Conservation (phyloP, 257 asterid genomes). For the Capsicum rhomboideum region DNA sequence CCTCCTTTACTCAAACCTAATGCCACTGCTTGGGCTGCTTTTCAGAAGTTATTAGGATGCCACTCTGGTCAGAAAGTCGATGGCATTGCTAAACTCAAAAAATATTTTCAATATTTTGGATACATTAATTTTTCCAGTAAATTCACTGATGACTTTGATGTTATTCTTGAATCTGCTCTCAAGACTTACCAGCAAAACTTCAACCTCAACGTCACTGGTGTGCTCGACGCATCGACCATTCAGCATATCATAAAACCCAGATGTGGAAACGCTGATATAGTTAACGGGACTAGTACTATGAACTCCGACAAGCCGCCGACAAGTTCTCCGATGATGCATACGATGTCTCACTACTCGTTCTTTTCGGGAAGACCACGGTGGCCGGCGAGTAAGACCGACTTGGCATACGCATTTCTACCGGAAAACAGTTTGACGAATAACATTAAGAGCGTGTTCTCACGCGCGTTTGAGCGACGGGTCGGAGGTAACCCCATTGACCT, state of each 20-base stretch:
- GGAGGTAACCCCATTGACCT: constrained; percentile 62
- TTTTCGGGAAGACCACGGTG: constrained; percentile 66
- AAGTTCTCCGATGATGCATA: constrained; percentile 8
- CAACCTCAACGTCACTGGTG: constrained; percentile 65
- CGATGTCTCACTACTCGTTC: constrained; percentile 59
- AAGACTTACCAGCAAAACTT: constrained; percentile 59
- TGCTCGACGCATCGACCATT: constrained; percentile 40
- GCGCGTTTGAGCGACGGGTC: constrained; percentile 85
- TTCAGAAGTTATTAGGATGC: constrained; percentile 43
- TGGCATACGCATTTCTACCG: constrained; percentile 58
- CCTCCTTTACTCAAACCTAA: constrained; percentile 30
- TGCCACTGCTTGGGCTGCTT: constrained; percentile 50
- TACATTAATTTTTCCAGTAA: constrained; percentile 30
- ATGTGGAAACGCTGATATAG: constrained; percentile 71
- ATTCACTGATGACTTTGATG: constrained; percentile 64
- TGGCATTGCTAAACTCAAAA: constrained; percentile 45
- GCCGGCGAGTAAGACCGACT: constrained; percentile 35
- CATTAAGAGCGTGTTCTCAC: constrained; percentile 32
- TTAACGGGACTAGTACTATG: constrained; percentile 64
- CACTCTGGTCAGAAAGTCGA: constrained; percentile 34
- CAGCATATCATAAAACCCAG: constrained; percentile 43
- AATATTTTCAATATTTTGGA: constrained; percentile 61
- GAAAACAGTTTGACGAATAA: constrained; percentile 28
- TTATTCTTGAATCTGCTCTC: constrained; percentile 43
- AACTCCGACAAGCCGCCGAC: constrained; percentile 18